Conservation (phyloP, 768 basidiomycete genomes). For the Lactarius hatsudake region DNA sequence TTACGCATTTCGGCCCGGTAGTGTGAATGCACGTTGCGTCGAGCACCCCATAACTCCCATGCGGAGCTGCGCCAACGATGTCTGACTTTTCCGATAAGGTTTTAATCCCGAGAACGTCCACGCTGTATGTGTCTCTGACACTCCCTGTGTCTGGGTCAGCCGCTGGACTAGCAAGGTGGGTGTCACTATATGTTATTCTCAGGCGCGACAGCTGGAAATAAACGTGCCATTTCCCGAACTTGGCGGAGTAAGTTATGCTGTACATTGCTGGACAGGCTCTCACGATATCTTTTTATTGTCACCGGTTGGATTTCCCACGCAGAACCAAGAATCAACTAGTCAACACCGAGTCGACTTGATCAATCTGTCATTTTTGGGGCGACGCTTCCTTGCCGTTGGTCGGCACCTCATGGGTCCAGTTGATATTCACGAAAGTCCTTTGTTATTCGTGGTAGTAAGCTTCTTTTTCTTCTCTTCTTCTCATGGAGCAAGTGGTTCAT, state of each 20-base stretch:
- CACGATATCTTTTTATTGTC: background rate
- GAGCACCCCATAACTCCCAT: conserved; percentile 7
- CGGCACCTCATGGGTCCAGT: background rate
- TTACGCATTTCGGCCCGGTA: conserved; percentile 6
- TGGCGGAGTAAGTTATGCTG: background rate
- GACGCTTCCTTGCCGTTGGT: background rate
- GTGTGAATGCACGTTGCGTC: conserved; percentile 4
- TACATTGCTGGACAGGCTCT: background rate
- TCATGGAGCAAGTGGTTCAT: background rate
- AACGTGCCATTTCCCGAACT: conserved; percentile 4
- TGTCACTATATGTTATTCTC: background rate
- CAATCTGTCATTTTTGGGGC: background rate
- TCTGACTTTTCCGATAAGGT: background rate
- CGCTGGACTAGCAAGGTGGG: background rate
- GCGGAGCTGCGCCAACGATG: conserved; percentile 1
- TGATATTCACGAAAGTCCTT: background rate
- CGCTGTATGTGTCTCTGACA: too few species aligned
- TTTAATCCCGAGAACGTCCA: background rate
- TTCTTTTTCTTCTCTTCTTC: conserved; percentile 6
- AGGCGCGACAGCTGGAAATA: background rate
- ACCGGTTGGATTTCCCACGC: conserved; percentile 5
- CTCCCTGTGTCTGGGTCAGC: background rate
- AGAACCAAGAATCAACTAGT: background rate
- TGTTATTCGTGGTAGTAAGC: background rate
- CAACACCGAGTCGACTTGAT: background rate